These are phyloP conservation scores for Eimeria sp. DNA, from an alignment of 169 alveolate genomes.

Conservation along the genomic window DNA sequence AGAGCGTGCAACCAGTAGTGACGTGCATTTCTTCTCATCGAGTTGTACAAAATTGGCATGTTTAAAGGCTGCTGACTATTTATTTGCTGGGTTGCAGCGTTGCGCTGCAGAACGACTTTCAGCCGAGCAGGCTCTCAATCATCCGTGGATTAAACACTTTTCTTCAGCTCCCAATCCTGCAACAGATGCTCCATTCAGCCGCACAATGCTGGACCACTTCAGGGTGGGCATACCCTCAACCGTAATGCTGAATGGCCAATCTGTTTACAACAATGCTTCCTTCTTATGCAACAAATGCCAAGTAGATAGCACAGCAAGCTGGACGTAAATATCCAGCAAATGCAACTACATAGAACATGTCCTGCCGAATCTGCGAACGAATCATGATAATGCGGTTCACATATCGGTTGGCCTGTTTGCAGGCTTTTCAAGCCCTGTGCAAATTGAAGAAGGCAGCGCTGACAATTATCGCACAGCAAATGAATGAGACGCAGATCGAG, in stretches of 20 bases:
- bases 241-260: not conserved
- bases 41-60: not conserved
- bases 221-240: slow-evolving; percentile 26
- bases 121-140: slow-evolving; percentile 95
- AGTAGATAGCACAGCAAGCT: not conserved
- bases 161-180: slow-evolving; percentile 72
- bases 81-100: slow-evolving; percentile 62
- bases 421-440: slow-evolving; percentile 82
- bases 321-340: not conserved
- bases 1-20: not conserved
- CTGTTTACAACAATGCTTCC: not conserved
- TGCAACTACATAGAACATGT: not conserved
- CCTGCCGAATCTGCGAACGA: not conserved
- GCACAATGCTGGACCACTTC: slow-evolving; percentile 74
- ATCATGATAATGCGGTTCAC: not conserved
- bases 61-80: slow-evolving; percentile 14
- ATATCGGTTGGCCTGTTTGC: slow-evolving; percentile 2
- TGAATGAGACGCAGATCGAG: slow-evolving; percentile 82
- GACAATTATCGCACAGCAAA: slow-evolving; percentile 84
- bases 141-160: slow-evolving; percentile 93
- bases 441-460: slow-evolving; percentile 84
- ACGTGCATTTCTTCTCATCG: not conserved
- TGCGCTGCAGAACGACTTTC: slow-evolving; percentile 81
- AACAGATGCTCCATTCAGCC: slow-evolving; percentile 78
- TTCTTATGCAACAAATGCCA: not conserved